Base-by-base conservation (phyloP, 139 green algal species). In the Chlorella sp. region DNA sequence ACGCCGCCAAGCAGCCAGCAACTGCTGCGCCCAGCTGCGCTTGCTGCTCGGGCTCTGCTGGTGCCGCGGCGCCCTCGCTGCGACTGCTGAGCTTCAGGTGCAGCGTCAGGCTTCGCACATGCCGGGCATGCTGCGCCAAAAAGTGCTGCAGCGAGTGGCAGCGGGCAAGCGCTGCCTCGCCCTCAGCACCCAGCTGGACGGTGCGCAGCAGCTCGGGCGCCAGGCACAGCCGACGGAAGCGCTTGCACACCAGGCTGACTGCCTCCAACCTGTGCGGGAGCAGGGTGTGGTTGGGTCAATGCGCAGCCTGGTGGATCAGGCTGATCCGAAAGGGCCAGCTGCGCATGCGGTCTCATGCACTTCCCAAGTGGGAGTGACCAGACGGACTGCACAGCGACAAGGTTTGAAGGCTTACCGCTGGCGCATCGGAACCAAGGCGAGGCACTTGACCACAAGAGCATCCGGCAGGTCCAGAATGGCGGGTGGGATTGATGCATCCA, bases 181-280 rank as follows among this genome's bases (percentile, higher is more conserved):
- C 70, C 40, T n/a, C 36, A 0, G 40, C 26, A 3, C 26, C 70
- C 40, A 76, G 70, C 26, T 48, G 40, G 26, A 76, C 17, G 70
- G 40, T 51, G 70, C 70, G 70, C 70, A 76, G 40, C 73, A 79
- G 73, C 73, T 64, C 32, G 17, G 44, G 44, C 8, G 73, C 73
- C 30, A 79, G 32, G 73, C 73, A 60, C 44, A 79, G 73, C 44
- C 64, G 44, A 0, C 73, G 16, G 44, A 79, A 64, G 44, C 73
- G 73, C 44, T 38, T 79, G 73, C 73, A 79, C 19, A 54, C 70
- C 19, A 76, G 40, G 40, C 38, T 24, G 0, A 24, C 70, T n/a
- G n/a, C n/a, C n/a, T n/a, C n/a, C n/a, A n/a, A n/a, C n/a, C n/a
- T n/a, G n/a, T n/a, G n/a, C n/a, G n/a, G n/a, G n/a, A n/a, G n/a